These are phyloP conservation scores for Claviceps sp. DNA, from an alignment of 2,329 filamentous ascomycete genomes.

Conservation along the genomic window DNA sequence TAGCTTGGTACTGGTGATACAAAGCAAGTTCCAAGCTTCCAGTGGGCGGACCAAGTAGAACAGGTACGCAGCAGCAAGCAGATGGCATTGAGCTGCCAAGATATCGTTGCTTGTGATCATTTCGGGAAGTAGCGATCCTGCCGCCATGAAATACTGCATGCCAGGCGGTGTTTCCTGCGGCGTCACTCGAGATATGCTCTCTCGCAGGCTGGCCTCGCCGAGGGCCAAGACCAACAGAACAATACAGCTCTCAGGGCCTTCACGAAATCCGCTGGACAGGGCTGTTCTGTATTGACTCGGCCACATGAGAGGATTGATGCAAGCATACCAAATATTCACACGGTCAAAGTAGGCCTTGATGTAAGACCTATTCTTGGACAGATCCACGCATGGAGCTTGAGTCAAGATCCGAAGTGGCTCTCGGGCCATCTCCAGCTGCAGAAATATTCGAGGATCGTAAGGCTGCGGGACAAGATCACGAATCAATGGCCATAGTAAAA, in stretches of 20 bases:
- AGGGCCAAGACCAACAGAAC: too few species aligned
- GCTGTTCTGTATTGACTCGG: slow-evolving; percentile 61
- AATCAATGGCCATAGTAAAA: slow-evolving; percentile 71
- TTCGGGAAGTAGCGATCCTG: too few species aligned
- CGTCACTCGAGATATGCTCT: too few species aligned
- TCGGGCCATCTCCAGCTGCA: slow-evolving; percentile 69
- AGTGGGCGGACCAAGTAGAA: too few species aligned
- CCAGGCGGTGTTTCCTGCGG: too few species aligned
- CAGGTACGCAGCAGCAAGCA: too few species aligned
- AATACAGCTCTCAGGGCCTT: slow-evolving; percentile 63
- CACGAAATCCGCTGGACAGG: slow-evolving; percentile 60
- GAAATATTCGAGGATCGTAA: slow-evolving; percentile 68
- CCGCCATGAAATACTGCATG: too few species aligned
- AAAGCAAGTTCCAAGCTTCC: too few species aligned
- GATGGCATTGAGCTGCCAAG: too few species aligned
- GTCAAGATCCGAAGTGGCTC: slow-evolving; percentile 58
- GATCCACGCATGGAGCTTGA: slow-evolving; percentile 46
- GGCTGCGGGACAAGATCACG: slow-evolving; percentile 62
- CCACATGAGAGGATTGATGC: slow-evolving; percentile 75
- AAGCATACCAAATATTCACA: slow-evolving; percentile 77
- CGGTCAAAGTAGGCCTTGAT: slow-evolving; percentile 69
- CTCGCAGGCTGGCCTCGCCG: too few species aligned
- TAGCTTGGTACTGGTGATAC: too few species aligned
- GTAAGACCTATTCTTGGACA: slow-evolving; percentile 62
- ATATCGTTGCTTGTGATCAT: too few species aligned